phyloP scores from a whole-genome alignment of 495 filamentous ascomycete genomes.

The Annulohypoxylon maeteangense region DNA sequence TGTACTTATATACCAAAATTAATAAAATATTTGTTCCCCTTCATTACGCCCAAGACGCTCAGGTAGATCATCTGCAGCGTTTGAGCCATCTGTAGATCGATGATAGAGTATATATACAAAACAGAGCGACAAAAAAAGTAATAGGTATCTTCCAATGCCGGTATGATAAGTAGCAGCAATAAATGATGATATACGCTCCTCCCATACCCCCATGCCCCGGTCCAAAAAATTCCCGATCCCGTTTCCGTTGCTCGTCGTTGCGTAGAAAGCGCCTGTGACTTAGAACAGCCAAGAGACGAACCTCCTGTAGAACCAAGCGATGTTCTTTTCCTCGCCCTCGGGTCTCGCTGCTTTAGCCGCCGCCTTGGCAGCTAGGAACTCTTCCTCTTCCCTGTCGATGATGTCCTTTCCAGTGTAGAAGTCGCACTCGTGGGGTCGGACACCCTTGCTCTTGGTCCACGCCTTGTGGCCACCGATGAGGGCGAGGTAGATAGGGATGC shows the following conservation, averaged over 20 bases:
- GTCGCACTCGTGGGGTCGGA: slow-evolving; percentile 70
- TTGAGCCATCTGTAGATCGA: not conserved
- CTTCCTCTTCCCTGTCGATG: slow-evolving; percentile 78
- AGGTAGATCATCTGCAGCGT: not conserved
- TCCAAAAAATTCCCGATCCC: not conserved
- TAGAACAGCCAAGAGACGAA: slow-evolving; percentile 78
- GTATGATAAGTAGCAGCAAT: not conserved
- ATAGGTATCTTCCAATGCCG: not conserved
- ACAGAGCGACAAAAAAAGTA: not conserved
- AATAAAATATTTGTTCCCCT: not conserved
- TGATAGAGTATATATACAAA: slow-evolving; percentile 9
- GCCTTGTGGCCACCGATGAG: slow-evolving; percentile 79
- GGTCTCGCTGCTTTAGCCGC: slow-evolving; percentile 55
- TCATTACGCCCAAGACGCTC: not conserved
- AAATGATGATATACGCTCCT: slow-evolving; percentile 1
- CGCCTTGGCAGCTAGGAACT: slow-evolving; percentile 68
- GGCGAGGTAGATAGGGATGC: slow-evolving; percentile 80
- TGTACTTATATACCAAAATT: not conserved
- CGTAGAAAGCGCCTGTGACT: not conserved
- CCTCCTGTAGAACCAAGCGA: slow-evolving; percentile 65
- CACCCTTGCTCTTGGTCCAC: slow-evolving; percentile 60
- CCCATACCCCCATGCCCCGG: not conserved
- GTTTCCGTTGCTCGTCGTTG: not conserved
- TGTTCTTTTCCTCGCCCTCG: slow-evolving; percentile 19
- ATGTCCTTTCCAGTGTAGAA: slow-evolving; percentile 76